Evolutionary conservation across 2,329 filamentous ascomycete species (phyloP).

Genomic region (Neopestalotiopsis rosae): DNA sequence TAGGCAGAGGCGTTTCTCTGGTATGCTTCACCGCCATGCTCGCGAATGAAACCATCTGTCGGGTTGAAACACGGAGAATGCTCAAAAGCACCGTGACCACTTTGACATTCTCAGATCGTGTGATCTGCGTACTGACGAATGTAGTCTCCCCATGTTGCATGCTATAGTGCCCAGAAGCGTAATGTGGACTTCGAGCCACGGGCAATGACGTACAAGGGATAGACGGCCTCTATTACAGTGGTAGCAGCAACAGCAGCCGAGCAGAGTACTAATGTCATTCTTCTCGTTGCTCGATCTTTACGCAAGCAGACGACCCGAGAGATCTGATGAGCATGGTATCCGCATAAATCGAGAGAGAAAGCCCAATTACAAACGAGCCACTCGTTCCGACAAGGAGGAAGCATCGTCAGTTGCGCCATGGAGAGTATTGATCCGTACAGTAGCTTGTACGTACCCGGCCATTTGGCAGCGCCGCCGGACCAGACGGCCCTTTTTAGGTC

Average conservation of each 20-base stretch:
- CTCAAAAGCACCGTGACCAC: neutral
- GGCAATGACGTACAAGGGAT: neutral
- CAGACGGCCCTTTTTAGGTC: neutral
- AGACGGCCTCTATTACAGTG: neutral
- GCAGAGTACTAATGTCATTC: neutral
- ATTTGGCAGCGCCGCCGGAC: neutral
- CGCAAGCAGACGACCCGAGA: no score
- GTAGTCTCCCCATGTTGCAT: neutral
- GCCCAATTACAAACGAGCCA: neutral
- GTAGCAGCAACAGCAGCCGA: neutral
- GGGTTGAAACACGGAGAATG: neutral
- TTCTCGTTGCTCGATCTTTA: no score
- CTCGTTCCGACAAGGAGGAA: neutral
- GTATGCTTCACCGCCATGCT: neutral
- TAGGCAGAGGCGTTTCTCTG: no score
- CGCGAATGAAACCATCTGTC: neutral
- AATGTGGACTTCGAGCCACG: neutral
- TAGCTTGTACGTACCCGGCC: no score
- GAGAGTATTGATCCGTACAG: no score
- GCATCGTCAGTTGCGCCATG: no score
- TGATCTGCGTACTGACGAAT: constrained; percentile 6
- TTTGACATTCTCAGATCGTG: neutral
- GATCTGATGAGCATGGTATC: neutral
- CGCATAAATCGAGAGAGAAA: no score
- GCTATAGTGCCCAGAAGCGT: neutral